Evolutionary conservation across 2,329 filamentous ascomycete genomes (phyloP).

Genomic region (Pseudogymnoascus sp.): DNA sequence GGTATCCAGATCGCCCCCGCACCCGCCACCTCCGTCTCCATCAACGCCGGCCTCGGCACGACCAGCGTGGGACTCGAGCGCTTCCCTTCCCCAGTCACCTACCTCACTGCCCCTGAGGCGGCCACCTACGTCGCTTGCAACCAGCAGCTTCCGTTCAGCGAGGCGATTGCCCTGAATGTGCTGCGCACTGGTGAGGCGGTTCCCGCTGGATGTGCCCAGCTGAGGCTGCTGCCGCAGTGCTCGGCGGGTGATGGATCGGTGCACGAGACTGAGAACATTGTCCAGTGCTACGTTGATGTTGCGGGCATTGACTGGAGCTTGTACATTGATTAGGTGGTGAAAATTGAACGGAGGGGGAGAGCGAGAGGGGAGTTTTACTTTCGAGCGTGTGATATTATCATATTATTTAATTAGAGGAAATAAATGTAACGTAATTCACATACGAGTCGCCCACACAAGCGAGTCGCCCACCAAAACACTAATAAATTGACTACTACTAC

Average conservation of each 20-base stretch:
- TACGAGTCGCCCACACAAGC: too few relatives aligned
- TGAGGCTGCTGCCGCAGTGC: conserved; percentile 38
- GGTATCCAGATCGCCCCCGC: conserved; percentile 28
- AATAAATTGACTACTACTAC: too few relatives aligned
- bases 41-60: conserved; percentile 32
- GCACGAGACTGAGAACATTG: conserved; percentile 32
- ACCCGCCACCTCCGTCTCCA: conserved; percentile 25
- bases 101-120: conserved; percentile 20
- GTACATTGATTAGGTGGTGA: conserved; percentile 32
- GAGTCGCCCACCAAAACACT: too few relatives aligned
- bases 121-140: conserved; percentile 37
- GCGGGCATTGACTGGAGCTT: conserved; percentile 31
- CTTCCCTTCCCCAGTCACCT: conserved; percentile 30
- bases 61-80: conserved; percentile 28
- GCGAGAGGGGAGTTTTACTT: neutral
- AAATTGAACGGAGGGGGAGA: neutral
- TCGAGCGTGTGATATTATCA: neutral
- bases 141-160: conserved; percentile 33
- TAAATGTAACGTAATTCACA: neutral
- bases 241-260: conserved; percentile 30
- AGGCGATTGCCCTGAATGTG: conserved; percentile 28
- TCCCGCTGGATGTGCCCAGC: conserved; percentile 34
- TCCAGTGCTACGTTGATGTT: conserved; percentile 36
- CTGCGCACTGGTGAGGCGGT: conserved; percentile 31
- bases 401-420: neutral